phyloP scores from a whole-genome alignment of 129 eudicot genomes.

The Heracleum sosnowskyi region DNA sequence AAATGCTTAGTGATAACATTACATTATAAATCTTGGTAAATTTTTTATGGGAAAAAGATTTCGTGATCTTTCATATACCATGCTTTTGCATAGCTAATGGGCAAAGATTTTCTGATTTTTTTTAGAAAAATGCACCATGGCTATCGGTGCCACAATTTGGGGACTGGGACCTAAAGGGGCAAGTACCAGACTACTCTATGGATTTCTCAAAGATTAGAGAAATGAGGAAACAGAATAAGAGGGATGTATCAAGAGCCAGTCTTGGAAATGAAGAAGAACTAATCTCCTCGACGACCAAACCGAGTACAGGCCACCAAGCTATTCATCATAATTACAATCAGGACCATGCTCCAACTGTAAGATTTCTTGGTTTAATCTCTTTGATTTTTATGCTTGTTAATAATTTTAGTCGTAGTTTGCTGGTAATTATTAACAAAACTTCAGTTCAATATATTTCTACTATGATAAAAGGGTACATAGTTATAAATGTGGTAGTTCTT shows the following conservation, averaged over 20 bases:
- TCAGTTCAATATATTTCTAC: not conserved
- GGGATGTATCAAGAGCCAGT: constrained; percentile 88
- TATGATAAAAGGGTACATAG: not conserved
- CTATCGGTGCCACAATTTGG: constrained; percentile 97
- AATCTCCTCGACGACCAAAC: constrained; percentile 38
- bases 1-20: not conserved
- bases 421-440: not conserved
- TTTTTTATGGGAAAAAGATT: not conserved
- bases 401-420: not conserved
- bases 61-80: not conserved
- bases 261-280: constrained; percentile 92
- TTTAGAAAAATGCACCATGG: constrained; percentile 81
- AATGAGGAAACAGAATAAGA: constrained; percentile 89
- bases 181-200: constrained; percentile 80
- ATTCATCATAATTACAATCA: constrained; percentile 38
- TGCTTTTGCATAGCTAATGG: not conserved
- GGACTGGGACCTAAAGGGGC: constrained; percentile 94
- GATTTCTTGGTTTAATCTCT: constrained; percentile 17
- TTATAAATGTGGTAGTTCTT: not conserved
- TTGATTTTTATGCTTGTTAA: not conserved
- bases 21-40: not conserved
- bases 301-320: constrained; percentile 19
- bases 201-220: constrained; percentile 92
- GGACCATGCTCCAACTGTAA: constrained; percentile 78
- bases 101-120: not conserved